A percentile compares a stretch with the other conserved stretches of the same genome.
Evolutionary conservation across 2,329 filamentous ascomycete genomes (phyloP).

Genomic region (Xylaria sp.): DNA sequence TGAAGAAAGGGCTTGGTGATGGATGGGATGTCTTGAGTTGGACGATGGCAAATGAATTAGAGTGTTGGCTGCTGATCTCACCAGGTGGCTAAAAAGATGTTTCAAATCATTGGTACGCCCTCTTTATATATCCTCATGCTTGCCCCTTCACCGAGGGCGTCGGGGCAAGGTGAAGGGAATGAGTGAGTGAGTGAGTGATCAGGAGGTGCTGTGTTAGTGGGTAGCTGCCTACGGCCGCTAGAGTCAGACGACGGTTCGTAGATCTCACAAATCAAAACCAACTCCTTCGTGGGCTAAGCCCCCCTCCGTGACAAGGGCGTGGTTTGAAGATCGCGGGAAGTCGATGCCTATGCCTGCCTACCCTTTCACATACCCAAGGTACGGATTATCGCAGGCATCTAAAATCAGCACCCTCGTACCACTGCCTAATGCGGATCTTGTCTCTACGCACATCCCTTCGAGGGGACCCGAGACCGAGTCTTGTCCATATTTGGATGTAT

Average conservation of each 20-base stretch:
- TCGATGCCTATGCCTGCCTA: background rate
- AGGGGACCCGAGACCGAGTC: background rate
- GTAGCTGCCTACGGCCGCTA: background rate
- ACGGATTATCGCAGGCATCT: background rate
- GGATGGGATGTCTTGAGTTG: too few relatives aligned
- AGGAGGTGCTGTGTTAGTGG: background rate
- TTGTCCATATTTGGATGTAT: slow-evolving; percentile 11
- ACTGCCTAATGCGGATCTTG: too few relatives aligned
- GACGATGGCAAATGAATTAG: background rate
- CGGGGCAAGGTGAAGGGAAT: background rate
- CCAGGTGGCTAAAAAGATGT: background rate
- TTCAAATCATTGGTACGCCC: background rate
- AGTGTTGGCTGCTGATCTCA: background rate
- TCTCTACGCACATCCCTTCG: too few relatives aligned
- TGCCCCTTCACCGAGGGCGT: background rate
- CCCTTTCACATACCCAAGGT: background rate
- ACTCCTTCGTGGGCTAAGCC: background rate
- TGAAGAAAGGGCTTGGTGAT: background rate
- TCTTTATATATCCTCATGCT: background rate
- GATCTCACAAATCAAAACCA: background rate
- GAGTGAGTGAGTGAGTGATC: background rate
- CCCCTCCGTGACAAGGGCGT: background rate
- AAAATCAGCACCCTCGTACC: background rate
- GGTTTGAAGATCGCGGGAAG: too few relatives aligned
- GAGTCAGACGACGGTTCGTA: background rate